These are phyloP conservation scores for Piper betle DNA, from an alignment of 164 flowering plant species.

Conservation along the genomic window DNA sequence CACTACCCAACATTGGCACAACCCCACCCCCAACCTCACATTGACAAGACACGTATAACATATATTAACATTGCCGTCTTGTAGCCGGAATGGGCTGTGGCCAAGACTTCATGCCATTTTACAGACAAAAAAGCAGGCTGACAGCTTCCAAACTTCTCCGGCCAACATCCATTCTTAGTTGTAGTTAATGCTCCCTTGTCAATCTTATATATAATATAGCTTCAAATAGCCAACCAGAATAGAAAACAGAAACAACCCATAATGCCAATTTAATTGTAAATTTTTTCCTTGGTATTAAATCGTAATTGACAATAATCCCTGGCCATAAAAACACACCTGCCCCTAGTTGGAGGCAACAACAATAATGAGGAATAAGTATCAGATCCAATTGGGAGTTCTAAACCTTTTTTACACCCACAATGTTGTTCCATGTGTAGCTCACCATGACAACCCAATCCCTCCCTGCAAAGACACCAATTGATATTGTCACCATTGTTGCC, in stretches of 20 bases:
- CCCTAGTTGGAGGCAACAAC: not conserved
- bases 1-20: not conserved
- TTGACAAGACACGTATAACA: not conserved
- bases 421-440: slow-evolving; percentile 3
- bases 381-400: not conserved
- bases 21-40: not conserved
- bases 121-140: too few species aligned
- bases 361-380: not conserved
- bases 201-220: not conserved
- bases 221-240: not conserved
- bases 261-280: too few species aligned
- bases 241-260: too few species aligned
- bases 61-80: not conserved
- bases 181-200: too few species aligned
- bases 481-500: too few species aligned
- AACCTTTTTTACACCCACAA: not conserved
- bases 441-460: slow-evolving; percentile 13
- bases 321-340: not conserved
- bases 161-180: not conserved
- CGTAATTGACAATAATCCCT: not conserved
- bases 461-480: not conserved
- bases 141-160: not conserved
- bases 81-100: not conserved
- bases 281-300: too few species aligned
- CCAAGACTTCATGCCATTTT: not conserved